Conservation (phyloP, 225 moss, liverwort and hornwort species). For the Ulota crispa region DNA sequence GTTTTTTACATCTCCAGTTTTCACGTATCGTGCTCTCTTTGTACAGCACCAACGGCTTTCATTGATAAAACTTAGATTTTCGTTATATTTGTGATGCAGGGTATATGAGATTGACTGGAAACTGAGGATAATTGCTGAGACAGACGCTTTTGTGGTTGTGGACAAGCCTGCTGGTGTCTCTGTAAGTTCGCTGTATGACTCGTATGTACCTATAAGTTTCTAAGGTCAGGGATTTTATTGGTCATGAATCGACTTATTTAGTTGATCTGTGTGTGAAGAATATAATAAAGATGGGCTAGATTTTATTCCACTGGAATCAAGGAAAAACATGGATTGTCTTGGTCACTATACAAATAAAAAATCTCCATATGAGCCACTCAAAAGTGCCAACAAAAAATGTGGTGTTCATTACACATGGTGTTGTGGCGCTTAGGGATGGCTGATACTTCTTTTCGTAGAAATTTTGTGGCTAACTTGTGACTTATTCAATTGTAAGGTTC, state of each 20-base stretch:
- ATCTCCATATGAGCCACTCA: not conserved
- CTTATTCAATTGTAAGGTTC: not conserved
- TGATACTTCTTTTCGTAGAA: not conserved
- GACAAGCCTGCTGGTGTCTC: conserved; percentile 99
- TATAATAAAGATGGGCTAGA: not conserved
- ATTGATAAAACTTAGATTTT: not conserved
- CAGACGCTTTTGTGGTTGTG: conserved; percentile 81
- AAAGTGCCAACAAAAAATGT: not conserved
- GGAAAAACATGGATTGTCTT: not conserved
- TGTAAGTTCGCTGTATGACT: conserved; percentile 47
- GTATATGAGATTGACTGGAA: conserved; percentile 88
- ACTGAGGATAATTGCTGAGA: conserved; percentile 67
- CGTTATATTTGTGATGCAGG: conserved; percentile 42
- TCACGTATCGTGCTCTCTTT: not conserved
- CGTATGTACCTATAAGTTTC: not conserved
- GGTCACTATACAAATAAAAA: not conserved
- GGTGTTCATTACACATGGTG: no score
- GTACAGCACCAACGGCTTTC: not conserved
- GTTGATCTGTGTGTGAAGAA: not conserved
- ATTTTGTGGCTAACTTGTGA: not conserved
- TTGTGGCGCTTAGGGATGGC: not conserved
- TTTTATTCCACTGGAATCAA: not conserved
- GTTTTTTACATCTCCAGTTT: not conserved
- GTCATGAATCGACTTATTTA: not conserved
- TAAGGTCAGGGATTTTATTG: not conserved